Evolutionary conservation across 371 early-diverging fungal species (phyloP), one percentile per base, ranked within the genome.

Genomic region (Umbelopsis sp.): DNA sequence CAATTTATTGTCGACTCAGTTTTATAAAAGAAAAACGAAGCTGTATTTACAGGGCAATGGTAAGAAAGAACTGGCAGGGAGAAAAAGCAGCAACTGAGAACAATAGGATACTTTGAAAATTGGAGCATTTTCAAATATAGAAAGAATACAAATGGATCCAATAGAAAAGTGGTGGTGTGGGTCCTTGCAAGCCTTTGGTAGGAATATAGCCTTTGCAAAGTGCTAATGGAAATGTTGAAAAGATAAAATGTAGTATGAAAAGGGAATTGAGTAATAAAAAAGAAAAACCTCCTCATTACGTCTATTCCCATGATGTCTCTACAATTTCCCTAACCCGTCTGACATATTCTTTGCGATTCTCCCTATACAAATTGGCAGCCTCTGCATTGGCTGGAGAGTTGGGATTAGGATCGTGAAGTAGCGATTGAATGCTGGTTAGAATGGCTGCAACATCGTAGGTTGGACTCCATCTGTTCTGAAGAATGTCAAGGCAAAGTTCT

Each of bases 361-460:
- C 97, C 64, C 91, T 81, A 73, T 97, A 99, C 46, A 99, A 77
- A 22, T 94, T 87, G 14, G 99, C 99, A 4, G 99, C 99, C 72
- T 99, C 98, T 8, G 95, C 95, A 82, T 99, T 99, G 35, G 99
- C 99, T 20, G 99, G 99, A 25, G 94, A 94, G 76, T 94, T 95
- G 11, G 99, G 96, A 75, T 99, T 99, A 45, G 99, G 99, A 74
- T 99, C 99, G 74, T 99, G 98, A 53, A 99, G 82, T 37, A 99
- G 88, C 16, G 96, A 96, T 77, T 99, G 99, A 62, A 99, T 97
- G 52, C 94, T 95, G 12, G 99, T 97, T 71, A 99, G 83, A 41
- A 99, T 97, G 7, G 97, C 96, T 8, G 96, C 93, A 5, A 99
- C 96, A 76, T 97, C 98, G 75, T 97, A 98, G 0, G 97, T 97